These are phyloP conservation scores for Lipomyces mesembrius DNA, from an alignment of 805 yeast species.

Conservation along the genomic window DNA sequence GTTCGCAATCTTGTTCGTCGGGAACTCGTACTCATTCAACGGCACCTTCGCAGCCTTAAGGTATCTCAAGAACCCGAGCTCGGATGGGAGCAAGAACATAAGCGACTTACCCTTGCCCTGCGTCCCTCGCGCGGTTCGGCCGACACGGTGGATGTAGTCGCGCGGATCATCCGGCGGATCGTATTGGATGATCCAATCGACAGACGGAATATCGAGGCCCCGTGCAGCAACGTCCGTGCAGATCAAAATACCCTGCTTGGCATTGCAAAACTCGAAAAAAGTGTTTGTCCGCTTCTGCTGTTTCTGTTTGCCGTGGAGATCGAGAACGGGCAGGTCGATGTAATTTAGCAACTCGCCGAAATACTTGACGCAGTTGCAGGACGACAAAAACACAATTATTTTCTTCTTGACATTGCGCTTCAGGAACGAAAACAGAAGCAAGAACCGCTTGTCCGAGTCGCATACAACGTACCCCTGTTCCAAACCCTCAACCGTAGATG, in stretches of 20 bases:
- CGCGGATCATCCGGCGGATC: conserved; percentile 99
- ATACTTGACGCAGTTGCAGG: conserved; percentile 96
- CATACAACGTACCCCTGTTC: conserved; percentile 99
- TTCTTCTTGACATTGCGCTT: conserved; percentile 86
- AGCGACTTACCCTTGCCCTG: conserved; percentile 89
- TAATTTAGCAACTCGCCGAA: conserved; percentile 93
- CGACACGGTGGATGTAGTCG: conserved; percentile 98
- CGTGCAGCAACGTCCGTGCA: conserved; percentile 99
- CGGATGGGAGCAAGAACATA: conserved; percentile 93
- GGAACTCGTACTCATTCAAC: conserved; percentile 95
- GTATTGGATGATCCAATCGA: conserved; percentile 98
- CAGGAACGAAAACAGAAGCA: conserved; percentile 86
- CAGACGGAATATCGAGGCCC: conserved; percentile 97
- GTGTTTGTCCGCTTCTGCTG: conserved; percentile 99
- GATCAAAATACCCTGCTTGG: conserved; percentile 87
- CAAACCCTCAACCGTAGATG: conserved; percentile 92
- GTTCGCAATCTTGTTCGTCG: conserved; percentile 89
- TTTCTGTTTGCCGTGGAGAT: conserved; percentile 96
- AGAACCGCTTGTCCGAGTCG: conserved; percentile 91
- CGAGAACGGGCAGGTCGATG: conserved; percentile 95
- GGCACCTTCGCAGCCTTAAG: conserved; percentile 97
- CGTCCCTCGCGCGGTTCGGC: conserved; percentile 93
- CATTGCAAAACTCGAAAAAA: conserved; percentile 96
- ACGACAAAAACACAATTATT: conserved; percentile 91
- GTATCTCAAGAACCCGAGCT: conserved; percentile 91